Evolutionary conservation across 495 filamentous ascomycete genomes (phyloP).

Genomic region (Aspergillus coremiiformis): DNA sequence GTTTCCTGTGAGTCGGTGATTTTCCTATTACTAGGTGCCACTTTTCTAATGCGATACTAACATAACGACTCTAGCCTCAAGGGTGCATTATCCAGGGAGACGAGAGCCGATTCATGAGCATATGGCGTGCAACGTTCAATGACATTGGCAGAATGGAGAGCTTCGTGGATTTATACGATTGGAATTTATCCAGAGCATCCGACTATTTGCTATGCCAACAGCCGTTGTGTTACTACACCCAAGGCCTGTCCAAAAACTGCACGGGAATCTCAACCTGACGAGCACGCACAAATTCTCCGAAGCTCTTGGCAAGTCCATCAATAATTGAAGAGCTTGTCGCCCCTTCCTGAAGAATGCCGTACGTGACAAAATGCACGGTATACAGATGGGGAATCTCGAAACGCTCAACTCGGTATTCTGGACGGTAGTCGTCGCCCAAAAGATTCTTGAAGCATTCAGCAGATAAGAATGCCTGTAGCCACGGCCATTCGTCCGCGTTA

Average conservation of each 20-base stretch:
- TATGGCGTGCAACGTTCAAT: too few relatives aligned
- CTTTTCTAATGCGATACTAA: too few relatives aligned
- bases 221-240: too few relatives aligned
- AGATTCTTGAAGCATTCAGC: constrained; percentile 13
- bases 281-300: constrained; percentile 23
- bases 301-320: constrained; percentile 24
- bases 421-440: constrained; percentile 22
- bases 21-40: too few relatives aligned
- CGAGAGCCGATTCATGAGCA: too few relatives aligned
- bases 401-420: constrained; percentile 15
- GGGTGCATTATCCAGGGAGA: too few relatives aligned
- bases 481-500: constrained; percentile 15
- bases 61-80: too few relatives aligned
- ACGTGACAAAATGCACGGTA: constrained; percentile 23
- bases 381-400: constrained; percentile 12
- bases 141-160: too few relatives aligned
- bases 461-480: constrained; percentile 23
- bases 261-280: constrained; percentile 17
- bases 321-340: constrained; percentile 20
- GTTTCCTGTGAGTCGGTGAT: too few relatives aligned
- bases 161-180: too few relatives aligned
- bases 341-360: constrained; percentile 18
- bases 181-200: too few relatives aligned
- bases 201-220: too few relatives aligned
- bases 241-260: constrained; percentile 2